phyloP scores from a whole-genome alignment of 2,329 filamentous ascomycete species.

The Clathrospora elynae region DNA sequence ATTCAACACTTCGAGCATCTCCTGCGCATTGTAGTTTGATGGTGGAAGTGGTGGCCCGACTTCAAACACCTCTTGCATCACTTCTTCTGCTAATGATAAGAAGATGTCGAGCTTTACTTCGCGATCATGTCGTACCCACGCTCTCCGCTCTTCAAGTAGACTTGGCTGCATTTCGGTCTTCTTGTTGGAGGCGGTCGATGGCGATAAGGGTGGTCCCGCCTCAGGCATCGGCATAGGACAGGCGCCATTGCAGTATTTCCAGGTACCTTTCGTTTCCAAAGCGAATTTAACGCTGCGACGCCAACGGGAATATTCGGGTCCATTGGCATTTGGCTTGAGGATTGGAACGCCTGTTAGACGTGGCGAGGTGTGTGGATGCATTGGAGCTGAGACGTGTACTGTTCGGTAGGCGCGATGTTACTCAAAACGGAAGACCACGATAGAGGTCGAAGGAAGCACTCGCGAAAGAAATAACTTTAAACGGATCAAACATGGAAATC shows the following conservation, averaged over 20 bases:
- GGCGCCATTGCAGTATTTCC: constrained; percentile 43
- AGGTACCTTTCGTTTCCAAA: constrained; percentile 38
- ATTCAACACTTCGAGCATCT: constrained; percentile 43
- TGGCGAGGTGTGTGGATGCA: constrained; percentile 30
- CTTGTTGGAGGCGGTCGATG: constrained; percentile 18
- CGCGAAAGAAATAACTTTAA: neutral
- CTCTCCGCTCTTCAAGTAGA: constrained; percentile 42
- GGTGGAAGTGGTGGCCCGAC: constrained; percentile 44
- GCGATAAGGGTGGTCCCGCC: constrained; percentile 21
- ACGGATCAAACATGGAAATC: too few relatives aligned
- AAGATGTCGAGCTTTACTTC: constrained; percentile 47
- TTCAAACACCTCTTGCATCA: constrained; percentile 46
- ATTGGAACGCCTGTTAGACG: constrained; percentile 39
- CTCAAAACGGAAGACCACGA: neutral
- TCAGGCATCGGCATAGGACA: constrained; percentile 45
- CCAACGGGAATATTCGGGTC: constrained; percentile 43
- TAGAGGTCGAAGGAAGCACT: neutral
- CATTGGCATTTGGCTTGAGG: constrained; percentile 33
- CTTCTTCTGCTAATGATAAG: constrained; percentile 44
- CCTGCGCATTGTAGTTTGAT: constrained; percentile 36
- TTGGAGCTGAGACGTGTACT: constrained; percentile 7
- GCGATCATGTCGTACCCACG: constrained; percentile 44
- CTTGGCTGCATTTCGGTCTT: constrained; percentile 32
- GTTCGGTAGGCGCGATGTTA: neutral
- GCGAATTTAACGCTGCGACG: constrained; percentile 38